Evolutionary conservation across 768 basidiomycete species (phyloP), one percentile per base, ranked within the genome.

Genomic region (Collybiopsis luxurians): DNA sequence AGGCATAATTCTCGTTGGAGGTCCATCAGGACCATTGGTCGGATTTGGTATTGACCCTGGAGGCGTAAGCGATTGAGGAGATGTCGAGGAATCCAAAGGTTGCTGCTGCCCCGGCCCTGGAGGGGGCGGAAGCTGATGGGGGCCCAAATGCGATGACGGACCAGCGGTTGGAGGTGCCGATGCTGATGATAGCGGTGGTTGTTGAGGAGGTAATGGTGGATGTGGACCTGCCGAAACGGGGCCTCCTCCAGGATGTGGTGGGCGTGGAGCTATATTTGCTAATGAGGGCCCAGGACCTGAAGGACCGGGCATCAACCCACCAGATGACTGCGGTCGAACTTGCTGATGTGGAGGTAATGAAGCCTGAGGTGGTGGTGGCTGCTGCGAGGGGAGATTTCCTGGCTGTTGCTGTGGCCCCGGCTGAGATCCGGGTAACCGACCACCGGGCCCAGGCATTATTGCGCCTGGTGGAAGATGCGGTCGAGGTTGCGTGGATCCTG

Each of bases 401-500:
- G 31, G 23, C 19, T 36, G 48, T 11, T 28, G 26, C 13, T 12
- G 28, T 48, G 26, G 47, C 30, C 30, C 47, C 24, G 19, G n/a
- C 26, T 21, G 44, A 9, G 23, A 30, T 28, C 46, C 46, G 28
- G 21, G 43, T 15, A n/a, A n/a, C n/a, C 31, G 31, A 13, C 31
- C 31, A 13, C 31, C 31, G 31, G 5, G 5, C 31, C 31, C 31
- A 34, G 31, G 31, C 5, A 34, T 34, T 34, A 5, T 15, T 64
- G 68, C 55, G 64, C 73, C 24, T 52, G 67, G 66, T 60, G 73
- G 75, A n/a, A 70, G 57, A 15, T 72, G 64, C 47, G 74, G 78
- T n/a, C 82, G 83, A 17, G 82, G 81, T 40, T 72, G 77, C 23
- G 78, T 74, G 52, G 68, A 71, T 11, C 78, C 76, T 10, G 78